A percentile compares a stretch with the other conserved stretches of the same genome.
Conservation (phyloP, 2,329 filamentous ascomycete genomes). For the Cladosporium austrohemisphaericum region DNA sequence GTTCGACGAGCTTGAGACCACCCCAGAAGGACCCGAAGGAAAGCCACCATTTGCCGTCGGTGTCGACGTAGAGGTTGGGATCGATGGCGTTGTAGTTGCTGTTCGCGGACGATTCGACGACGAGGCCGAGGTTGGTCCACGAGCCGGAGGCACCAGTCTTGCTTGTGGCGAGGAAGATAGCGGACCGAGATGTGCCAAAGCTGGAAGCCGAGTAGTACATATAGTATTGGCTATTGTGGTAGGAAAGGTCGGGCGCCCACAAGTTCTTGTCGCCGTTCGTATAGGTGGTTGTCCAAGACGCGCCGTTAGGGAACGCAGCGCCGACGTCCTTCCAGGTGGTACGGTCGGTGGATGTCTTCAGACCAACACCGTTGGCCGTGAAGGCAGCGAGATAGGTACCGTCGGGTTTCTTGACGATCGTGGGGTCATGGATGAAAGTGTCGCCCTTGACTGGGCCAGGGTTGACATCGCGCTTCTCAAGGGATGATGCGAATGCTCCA, state of each 20-base stretch:
- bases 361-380: constrained; percentile 10
- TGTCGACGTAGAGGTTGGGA: constrained; percentile 39
- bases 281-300: constrained; percentile 12
- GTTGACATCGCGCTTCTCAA: constrained; percentile 9
- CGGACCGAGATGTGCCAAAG: constrained; percentile 58
- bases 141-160: constrained; percentile 49
- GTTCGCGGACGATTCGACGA: constrained; percentile 42
- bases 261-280: constrained; percentile 15
- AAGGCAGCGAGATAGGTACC: constrained; percentile 15
- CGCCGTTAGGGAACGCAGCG: constrained; percentile 13
- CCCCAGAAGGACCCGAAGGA: constrained; percentile 68
- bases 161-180: constrained; percentile 57
- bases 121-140: constrained; percentile 62
- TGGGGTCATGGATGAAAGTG: constrained; percentile 14
- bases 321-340: constrained; percentile 14
- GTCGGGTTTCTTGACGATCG: constrained; percentile 12
- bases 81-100: constrained; percentile 53
- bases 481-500: not conserved
- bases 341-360: constrained; percentile 13
- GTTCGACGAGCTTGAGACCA: constrained; percentile 24
- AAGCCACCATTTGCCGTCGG: constrained; percentile 46
- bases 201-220: constrained; percentile 62
- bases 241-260: constrained; percentile 60
- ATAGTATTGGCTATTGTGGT: constrained; percentile 58
- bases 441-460: constrained; percentile 11